Evolutionary conservation across 2,329 filamentous ascomycete genomes (phyloP), one percentile per base, ranked within the genome.

Genomic region (Biscogniauxia mediterranea): DNA sequence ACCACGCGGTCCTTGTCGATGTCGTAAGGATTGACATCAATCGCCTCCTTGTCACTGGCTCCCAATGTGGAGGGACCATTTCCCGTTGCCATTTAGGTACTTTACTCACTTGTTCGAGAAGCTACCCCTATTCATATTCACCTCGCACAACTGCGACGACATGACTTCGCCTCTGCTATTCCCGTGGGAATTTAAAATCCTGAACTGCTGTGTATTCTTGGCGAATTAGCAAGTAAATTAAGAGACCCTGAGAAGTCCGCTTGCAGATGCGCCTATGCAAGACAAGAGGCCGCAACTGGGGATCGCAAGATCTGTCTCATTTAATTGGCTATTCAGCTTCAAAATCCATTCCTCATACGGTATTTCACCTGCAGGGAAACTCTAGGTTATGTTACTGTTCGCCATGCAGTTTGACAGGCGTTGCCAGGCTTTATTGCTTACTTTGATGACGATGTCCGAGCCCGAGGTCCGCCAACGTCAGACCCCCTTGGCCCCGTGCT

Each of bases 1-100:
- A 26, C 64, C 64, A 66, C 62, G 64, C 20, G 64, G 55, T 56
- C 60, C 58, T n/a, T 46, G 38, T n/a, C 11, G 15, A n/a, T 46
- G 38, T 13, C 38, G 38, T 46, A 46, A n/a, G 28, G 28, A 32
- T 32, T 32, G 28, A 32, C 28, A 32, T 4, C 28, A 32, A 4
- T 32, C 7, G 7, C 11, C 28, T 32, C 6, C 38, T 46, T 46
- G 38, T 46, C 15, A 46, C 38, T 9, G 38, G 17, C 38, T 46
- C 15, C 6, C 17, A 9, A n/a, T 46, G 11, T 46, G 38, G 5
- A 46, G 15, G 17, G 17, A n/a, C 38, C 38, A 46, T 46, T 46
- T 46, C 5, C 38, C 7, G 17, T 11, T 46, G 17, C 13, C 32
- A 23, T 23, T 38, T n/a, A n/a, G n/a, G n/a, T 13, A 15, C 38